Evolutionary conservation across 2,329 filamentous ascomycete genomes (phyloP).

Genomic region (Trichophyton schoenleinii): DNA sequence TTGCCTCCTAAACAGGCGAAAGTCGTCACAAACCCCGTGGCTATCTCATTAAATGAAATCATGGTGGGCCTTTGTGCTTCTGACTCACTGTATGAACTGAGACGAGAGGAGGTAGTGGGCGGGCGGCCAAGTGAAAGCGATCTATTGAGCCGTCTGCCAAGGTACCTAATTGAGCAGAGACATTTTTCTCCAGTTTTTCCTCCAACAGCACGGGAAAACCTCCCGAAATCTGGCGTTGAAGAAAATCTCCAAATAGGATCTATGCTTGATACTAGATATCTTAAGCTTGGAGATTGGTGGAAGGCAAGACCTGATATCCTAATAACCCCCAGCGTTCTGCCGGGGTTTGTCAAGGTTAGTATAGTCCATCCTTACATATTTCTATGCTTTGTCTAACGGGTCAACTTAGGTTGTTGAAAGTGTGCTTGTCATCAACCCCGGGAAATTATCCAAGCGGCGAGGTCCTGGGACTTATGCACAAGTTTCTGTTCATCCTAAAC

Average conservation of each 20-base stretch:
- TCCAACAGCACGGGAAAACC: slow-evolving; percentile 53
- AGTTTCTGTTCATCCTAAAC: slow-evolving; percentile 59
- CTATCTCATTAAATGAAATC: slow-evolving; percentile 74
- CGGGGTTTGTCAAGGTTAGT: slow-evolving; percentile 75
- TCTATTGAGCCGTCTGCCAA: slow-evolving; percentile 56
- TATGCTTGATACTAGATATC: slow-evolving; percentile 67
- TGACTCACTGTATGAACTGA: slow-evolving; percentile 71
- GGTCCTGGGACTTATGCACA: slow-evolving; percentile 77
- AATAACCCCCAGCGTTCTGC: slow-evolving; percentile 67
- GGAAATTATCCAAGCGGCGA: slow-evolving; percentile 69
- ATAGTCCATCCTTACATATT: not conserved
- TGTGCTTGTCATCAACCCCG: slow-evolving; percentile 82
- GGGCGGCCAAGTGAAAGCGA: slow-evolving; percentile 46
- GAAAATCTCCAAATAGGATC: slow-evolving; percentile 56
- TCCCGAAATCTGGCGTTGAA: slow-evolving; percentile 52
- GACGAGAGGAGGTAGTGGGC: slow-evolving; percentile 56
- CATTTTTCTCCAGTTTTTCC: slow-evolving; percentile 88
- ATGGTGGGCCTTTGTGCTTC: slow-evolving; percentile 70
- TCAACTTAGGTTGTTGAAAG: slow-evolving; percentile 66
- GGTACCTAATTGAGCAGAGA: slow-evolving; percentile 74
- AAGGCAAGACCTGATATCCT: slow-evolving; percentile 75
- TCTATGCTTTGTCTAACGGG: slow-evolving; percentile 5
- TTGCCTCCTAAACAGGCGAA: slow-evolving; percentile 58
- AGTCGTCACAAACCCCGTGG: slow-evolving; percentile 83
- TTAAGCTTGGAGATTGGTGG: slow-evolving; percentile 84